Evolutionary conservation across 176 grass and related monocot genomes (phyloP), one percentile per base, ranked within the genome.

Genomic region (Typha latifolia): DNA sequence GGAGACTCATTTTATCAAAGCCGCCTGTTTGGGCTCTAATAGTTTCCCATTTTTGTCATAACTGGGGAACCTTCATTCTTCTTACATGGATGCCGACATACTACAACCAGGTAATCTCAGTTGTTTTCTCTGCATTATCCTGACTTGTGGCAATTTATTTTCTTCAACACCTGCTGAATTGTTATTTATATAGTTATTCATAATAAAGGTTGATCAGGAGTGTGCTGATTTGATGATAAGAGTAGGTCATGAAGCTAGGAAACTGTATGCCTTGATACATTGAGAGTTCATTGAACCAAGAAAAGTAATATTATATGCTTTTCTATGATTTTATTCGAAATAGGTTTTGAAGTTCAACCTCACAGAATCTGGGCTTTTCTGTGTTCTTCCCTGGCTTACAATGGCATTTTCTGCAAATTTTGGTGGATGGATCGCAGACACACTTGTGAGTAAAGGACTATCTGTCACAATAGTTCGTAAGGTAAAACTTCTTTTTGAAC

Each of bases 41-140:
- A 70, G 69, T 82, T 72, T 92, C 69, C 67, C 93, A 97, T 70
- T 97, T 97, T 67, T 97, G 88, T 72, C 93, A 97, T 76, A 97
- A 92, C 73, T 97, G 88, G 93, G 89, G 88, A 77, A 97, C 88
- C 43, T 97, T 97, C 68, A 97, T 97, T 78, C 84, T 97, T 61
- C 93, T 97, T 67, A 97, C 93, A 72, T 97, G 93, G 93, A 97
- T 97, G 93, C 93, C 93, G 12, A 92, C 88, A 73, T 97, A 97
- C 70, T 97, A 97, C 70, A 91, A 97, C 64, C 88, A 97, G 85
- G 93, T 97, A 84, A 10, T 12, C 62, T 61, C 27, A 49, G 57
- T 74, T 69, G 11, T 68, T 24, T 52, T 62, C 49, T 67, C 49
- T 67, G 65, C 13, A 21, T 16, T 61, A 21, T 64, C 12, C 19